Percentiles rank a stretch among this genome's conserved stretches.
Conservation (phyloP, 345 rosid species). For the Corchorus capsularis region DNA sequence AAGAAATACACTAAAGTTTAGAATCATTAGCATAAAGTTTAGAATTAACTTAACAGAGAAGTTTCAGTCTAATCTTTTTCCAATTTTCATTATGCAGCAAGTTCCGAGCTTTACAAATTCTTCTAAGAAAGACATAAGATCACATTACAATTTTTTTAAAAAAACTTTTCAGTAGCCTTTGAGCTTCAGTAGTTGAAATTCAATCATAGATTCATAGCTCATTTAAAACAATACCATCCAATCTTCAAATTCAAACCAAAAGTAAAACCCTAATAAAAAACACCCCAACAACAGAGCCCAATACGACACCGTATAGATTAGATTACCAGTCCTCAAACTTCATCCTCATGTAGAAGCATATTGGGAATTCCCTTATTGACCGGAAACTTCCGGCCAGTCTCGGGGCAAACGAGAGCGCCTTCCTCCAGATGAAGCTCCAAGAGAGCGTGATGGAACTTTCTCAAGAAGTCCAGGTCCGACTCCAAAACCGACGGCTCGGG, state of each 20-base stretch:
- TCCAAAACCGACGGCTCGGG: conserved; percentile 53
- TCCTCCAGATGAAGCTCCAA: conserved; percentile 88
- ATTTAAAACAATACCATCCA: neutral
- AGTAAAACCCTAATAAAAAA: conserved; percentile 7
- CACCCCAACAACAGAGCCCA: too few species aligned
- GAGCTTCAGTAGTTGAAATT: too few species aligned
- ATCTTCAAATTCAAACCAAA: neutral
- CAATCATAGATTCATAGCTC: neutral
- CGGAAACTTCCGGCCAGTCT: conserved; percentile 74
- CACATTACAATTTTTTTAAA: neutral
- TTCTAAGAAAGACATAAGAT: neutral
- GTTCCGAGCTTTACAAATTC: neutral
- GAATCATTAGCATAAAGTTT: neutral
- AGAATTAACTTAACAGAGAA: neutral
- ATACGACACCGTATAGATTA: neutral
- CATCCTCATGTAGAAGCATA: conserved; percentile 97
- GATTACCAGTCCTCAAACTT: conserved; percentile 47
- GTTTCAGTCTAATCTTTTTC: neutral
- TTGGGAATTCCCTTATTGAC: conserved; percentile 85
- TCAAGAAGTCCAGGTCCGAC: conserved; percentile 61
- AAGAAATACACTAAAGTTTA: too few species aligned
- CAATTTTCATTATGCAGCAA: neutral
- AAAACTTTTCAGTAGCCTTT: neutral
- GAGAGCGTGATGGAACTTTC: conserved; percentile 79
- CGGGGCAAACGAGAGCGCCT: conserved; percentile 88